Evolutionary conservation across 768 basidiomycete genomes (phyloP), one percentile per base, ranked within the genome.

Genomic region (Nidularia pulvinata): DNA sequence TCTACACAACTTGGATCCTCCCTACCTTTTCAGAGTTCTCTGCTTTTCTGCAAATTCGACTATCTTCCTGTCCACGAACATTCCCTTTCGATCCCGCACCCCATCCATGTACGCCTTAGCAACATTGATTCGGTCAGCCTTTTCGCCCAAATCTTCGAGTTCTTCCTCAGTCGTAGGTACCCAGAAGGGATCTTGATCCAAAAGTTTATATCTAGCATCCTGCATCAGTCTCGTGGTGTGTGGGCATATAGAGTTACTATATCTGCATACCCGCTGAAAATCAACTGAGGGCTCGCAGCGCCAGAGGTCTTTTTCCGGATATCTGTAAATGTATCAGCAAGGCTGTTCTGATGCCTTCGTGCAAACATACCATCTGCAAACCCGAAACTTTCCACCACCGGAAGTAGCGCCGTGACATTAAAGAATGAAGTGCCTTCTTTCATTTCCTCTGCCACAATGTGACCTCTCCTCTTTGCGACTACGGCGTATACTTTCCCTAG

Each of bases 21-120:
- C 54, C 69, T 70, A 88, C 61, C 82, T 76, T 62, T 86, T 88
- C 59, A 87, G 68, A 30, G 97, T 98, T 67, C 96, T 81, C 72
- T 98, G 97, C 75, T 98, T 98, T 75, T 98, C 97, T 3, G 97
- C 96, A 65, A 86, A 88, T 64, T 96, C 91, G 1, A 99, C 93
- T 33, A 97, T 88, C 74, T 98, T 98, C 58, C 86, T 77, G 69
- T 98, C 94, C 6, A 97, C 90, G 68, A 95, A 96, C 84, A 98
- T 81, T 4, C 97, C 97, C 64, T 98, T 98, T 30, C 96, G 78
- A 60, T 88, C 89, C 60, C 96, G 81, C 33, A 98, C 96, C 0
- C 70, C 77, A 59, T 98, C 95, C 86, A 97, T 89, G 60, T 98
- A 98, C 14, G 74, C 81, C 62, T 94, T 94, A 0, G 96, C 97